phyloP scores from a whole-genome alignment of 1,139 yeast species.

The Lizanozyma gosingica region DNA sequence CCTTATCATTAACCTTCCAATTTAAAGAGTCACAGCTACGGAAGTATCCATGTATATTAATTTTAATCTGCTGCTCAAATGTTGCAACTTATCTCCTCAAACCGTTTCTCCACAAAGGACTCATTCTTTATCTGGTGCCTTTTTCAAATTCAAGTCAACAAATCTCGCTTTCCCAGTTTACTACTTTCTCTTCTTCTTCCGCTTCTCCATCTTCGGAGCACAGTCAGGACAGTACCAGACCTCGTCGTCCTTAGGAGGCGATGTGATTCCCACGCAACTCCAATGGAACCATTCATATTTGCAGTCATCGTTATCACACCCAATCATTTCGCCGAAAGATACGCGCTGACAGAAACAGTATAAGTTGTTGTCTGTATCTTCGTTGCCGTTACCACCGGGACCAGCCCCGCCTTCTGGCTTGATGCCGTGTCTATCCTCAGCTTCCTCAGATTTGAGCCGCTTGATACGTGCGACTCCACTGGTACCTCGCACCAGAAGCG shows the following conservation, averaged over 20 bases:
- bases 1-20: too few species aligned
- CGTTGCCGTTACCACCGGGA: conserved; percentile 15
- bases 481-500: not conserved
- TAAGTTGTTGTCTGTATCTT: conserved; percentile 53
- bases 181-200: conserved; percentile 35
- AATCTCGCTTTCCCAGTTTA: not conserved
- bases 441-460: conserved; percentile 17
- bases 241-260: conserved; percentile 42
- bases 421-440: conserved; percentile 8
- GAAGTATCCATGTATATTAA: too few species aligned
- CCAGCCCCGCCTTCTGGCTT: conserved; percentile 2
- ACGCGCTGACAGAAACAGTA: conserved; percentile 83
- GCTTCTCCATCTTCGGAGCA: conserved; percentile 40
- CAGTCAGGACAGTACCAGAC: conserved; percentile 47
- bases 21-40: too few species aligned
- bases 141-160: not conserved
- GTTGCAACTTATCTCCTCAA: too few species aligned
- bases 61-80: too few species aligned
- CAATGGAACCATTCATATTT: conserved; percentile 85
- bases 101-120: too few species aligned
- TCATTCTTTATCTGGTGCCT: too few species aligned
- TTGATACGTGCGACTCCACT: conserved; percentile 15
- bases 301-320: conserved; percentile 80
- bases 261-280: conserved; percentile 65
- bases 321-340: conserved; percentile 87